phyloP scores from a whole-genome alignment of 1,139 yeast genomes.

The Pichia sp. region DNA sequence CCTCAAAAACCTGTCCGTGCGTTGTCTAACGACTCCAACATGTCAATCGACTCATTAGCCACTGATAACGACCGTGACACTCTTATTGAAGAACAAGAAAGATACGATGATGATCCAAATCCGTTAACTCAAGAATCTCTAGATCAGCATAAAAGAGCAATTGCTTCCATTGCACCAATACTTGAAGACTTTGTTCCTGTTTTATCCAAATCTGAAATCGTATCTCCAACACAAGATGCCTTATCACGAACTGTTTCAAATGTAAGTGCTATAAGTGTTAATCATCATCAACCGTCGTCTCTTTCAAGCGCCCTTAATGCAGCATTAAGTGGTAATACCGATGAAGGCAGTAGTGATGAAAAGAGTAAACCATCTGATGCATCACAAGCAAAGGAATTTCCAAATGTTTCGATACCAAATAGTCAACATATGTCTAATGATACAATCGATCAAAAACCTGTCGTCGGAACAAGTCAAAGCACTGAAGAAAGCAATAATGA shows the following conservation, averaged over 20 bases:
- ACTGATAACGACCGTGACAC: constrained; percentile 6
- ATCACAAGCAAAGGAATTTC: background rate
- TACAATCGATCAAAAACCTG: background rate
- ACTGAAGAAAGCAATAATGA: background rate
- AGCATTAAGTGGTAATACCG: background rate
- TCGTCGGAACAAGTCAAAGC: background rate
- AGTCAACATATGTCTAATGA: background rate
- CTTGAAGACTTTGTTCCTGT: constrained; percentile 63
- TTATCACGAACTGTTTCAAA: constrained; percentile 29
- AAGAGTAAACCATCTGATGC: background rate
- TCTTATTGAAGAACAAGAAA: constrained; percentile 16
- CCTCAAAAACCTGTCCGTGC: constrained; percentile 12
- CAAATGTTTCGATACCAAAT: background rate
- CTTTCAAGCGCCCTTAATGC: background rate
- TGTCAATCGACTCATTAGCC: constrained; percentile 22
- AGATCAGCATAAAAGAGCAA: constrained; percentile 44
- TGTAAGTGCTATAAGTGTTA: constrained; percentile 28
- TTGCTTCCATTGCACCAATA: constrained; percentile 75
- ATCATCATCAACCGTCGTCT: constrained; percentile 13
- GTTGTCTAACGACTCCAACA: constrained; percentile 17
- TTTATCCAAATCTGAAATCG: constrained; percentile 40
- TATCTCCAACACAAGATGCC: constrained; percentile 28
- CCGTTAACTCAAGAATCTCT: constrained; percentile 27
- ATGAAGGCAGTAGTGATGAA: background rate
- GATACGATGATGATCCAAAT: constrained; percentile 20